Evolutionary conservation across 2,329 filamentous ascomycete species (phyloP).

Genomic region (Colletotrichum tamarilloi): DNA sequence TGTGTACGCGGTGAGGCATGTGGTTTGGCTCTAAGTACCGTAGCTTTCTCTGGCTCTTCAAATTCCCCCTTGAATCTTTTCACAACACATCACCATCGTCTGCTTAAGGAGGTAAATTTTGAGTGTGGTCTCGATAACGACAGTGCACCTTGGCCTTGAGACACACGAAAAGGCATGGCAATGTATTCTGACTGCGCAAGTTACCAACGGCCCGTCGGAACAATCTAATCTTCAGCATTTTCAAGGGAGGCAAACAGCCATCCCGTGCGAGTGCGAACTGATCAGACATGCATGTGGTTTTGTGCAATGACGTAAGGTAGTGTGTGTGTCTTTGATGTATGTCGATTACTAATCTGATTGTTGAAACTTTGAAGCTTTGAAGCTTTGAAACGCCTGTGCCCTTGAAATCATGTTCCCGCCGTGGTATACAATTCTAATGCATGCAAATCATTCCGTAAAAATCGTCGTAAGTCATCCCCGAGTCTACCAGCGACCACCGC

Average conservation of each 20-base stretch:
- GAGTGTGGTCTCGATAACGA: no score
- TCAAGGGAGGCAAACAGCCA: background rate
- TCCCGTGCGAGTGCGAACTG: background rate
- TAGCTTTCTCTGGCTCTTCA: no score
- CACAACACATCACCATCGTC: no score
- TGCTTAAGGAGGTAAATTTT: no score
- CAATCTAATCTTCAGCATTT: background rate
- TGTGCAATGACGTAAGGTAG: background rate
- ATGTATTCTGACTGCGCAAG: background rate
- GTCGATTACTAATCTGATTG: background rate
- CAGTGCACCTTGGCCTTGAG: no score
- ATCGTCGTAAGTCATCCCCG: background rate
- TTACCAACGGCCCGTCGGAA: background rate
- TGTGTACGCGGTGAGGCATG: no score
- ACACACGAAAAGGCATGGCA: no score
- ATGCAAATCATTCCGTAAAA: background rate
- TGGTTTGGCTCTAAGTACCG: no score
- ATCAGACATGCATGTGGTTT: background rate
- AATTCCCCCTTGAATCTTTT: no score
- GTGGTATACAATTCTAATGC: background rate
- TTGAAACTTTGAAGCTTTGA: background rate
- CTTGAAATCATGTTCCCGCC: background rate
- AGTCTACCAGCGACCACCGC: constrained; percentile 7
- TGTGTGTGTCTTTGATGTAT: background rate
- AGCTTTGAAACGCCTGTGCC: background rate